A percentile compares a stretch with the other conserved stretches of the same genome.
Conservation (phyloP, 2,329 filamentous ascomycete genomes). For the Phoma sp. region DNA sequence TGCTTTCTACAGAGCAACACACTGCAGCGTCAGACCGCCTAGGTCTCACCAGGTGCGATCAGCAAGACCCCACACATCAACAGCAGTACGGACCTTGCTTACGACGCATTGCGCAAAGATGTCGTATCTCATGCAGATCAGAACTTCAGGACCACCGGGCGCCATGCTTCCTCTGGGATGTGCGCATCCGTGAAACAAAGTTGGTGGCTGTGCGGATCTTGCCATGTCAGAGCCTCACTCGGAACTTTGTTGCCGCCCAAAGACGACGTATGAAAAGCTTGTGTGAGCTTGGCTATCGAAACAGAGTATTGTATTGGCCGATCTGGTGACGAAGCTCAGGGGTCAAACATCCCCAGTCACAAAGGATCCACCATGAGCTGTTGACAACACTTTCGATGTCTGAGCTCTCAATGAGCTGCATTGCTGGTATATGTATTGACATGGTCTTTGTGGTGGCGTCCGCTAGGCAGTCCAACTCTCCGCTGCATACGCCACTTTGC, state of each 20-base stretch:
- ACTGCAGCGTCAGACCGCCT: constrained; percentile 7
- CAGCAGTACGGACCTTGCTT: not conserved
- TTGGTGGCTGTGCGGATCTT: constrained; percentile 12
- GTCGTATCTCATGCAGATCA: constrained; percentile 1
- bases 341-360: constrained; percentile 25
- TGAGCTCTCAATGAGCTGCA: not conserved
- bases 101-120: constrained; percentile 5
- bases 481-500: constrained; percentile 11
- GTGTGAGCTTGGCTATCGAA: constrained; percentile 17
- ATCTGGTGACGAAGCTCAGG: constrained; percentile 14
- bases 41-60: not conserved
- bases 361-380: constrained; percentile 1
- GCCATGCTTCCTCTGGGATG: constrained; percentile 5
- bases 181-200: constrained; percentile 14
- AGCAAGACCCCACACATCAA: not conserved
- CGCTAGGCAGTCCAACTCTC: constrained; percentile 7
- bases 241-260: constrained; percentile 9
- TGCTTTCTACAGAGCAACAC: not conserved
- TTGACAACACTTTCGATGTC: constrained; percentile 4
- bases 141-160: not conserved
- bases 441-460: not conserved
- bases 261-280: constrained; percentile 21
- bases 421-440: constrained; percentile 5
- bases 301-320: constrained; percentile 2
- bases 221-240: constrained; percentile 3